These are phyloP conservation scores for Sarcomyxa edulis DNA, from an alignment of 768 basidiomycete species.

Conservation along the genomic window DNA sequence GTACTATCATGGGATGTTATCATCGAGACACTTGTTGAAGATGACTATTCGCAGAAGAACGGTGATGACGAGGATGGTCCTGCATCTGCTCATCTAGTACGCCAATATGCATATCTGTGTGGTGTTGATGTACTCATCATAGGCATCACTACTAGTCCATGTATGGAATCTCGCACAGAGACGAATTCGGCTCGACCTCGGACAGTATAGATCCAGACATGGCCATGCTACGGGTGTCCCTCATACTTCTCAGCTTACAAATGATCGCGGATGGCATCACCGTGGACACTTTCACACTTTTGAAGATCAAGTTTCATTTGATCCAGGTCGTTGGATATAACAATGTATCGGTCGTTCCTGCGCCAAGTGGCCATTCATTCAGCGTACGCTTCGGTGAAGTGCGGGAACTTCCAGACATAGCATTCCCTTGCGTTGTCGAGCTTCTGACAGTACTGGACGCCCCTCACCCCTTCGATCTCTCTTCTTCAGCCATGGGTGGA, in stretches of 20 bases:
- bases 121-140: not conserved
- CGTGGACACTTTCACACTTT: constrained; percentile 44
- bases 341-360: constrained; percentile 40
- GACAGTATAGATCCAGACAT: constrained; percentile 40
- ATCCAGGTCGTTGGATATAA: constrained; percentile 49
- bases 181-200: constrained; percentile 10
- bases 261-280: constrained; percentile 63
- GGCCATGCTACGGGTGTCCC: constrained; percentile 38
- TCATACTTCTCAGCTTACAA: constrained; percentile 53
- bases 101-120: constrained; percentile 9
- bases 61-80: constrained; percentile 33
- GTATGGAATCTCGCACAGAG: constrained; percentile 34
- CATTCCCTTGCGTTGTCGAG: constrained; percentile 54
- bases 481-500: constrained; percentile 35
- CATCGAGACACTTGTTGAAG: constrained; percentile 52
- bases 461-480: constrained; percentile 39
- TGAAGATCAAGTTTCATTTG: constrained; percentile 58
- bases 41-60: constrained; percentile 37
- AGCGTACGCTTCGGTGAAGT: constrained; percentile 51
- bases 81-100: constrained; percentile 35
- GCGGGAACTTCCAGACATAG: constrained; percentile 30
- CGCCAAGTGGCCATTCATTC: constrained; percentile 42
- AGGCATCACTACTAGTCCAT: constrained; percentile 30
- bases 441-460: constrained; percentile 59
- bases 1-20: constrained; percentile 65